Conservation (phyloP, 176 grass and related monocot genomes). For the Panicum miliaceum region DNA sequence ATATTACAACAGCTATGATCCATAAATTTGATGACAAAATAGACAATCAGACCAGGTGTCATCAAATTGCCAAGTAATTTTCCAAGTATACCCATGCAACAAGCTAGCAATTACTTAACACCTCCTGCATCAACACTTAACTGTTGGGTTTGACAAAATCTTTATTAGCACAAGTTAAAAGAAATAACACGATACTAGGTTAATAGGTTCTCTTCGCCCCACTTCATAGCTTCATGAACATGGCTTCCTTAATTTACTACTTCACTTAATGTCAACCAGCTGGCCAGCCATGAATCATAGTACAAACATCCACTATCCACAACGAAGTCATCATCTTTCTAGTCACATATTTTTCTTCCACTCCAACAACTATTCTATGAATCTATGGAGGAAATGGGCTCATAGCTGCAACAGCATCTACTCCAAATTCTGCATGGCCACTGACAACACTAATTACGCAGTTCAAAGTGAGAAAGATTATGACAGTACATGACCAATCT, state of each 20-base stretch:
- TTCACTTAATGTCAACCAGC: conserved; percentile 33
- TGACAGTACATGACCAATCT: conserved; percentile 3
- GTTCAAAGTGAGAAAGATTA: conserved; percentile 15
- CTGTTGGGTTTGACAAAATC: conserved; percentile 7
- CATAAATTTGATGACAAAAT: conserved; percentile 41
- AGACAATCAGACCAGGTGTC: conserved; percentile 22
- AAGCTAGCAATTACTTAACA: conserved; percentile 36
- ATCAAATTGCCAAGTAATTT: conserved; percentile 2
- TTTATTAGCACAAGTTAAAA: conserved; percentile 30
- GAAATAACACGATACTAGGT: conserved; percentile 4
- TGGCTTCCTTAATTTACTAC: conserved; percentile 29
- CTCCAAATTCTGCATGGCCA: conserved; percentile 13
- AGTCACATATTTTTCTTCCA: conserved; percentile 24
- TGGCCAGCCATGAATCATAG: not conserved
- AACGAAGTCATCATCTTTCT: not conserved
- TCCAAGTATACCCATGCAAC: conserved; percentile 14
- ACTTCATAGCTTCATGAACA: conserved; percentile 18
- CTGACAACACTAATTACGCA: conserved; percentile 31
- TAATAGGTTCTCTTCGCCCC: conserved; percentile 19
- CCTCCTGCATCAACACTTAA: conserved; percentile 21
- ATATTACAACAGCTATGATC: conserved; percentile 34
- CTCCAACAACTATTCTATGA: conserved; percentile 3
- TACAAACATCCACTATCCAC: not conserved
- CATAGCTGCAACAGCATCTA: conserved; percentile 24
- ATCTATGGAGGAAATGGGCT: not conserved